phyloP scores from a whole-genome alignment of 352 stramenopile species.

The Phytophthora litchii region DNA sequence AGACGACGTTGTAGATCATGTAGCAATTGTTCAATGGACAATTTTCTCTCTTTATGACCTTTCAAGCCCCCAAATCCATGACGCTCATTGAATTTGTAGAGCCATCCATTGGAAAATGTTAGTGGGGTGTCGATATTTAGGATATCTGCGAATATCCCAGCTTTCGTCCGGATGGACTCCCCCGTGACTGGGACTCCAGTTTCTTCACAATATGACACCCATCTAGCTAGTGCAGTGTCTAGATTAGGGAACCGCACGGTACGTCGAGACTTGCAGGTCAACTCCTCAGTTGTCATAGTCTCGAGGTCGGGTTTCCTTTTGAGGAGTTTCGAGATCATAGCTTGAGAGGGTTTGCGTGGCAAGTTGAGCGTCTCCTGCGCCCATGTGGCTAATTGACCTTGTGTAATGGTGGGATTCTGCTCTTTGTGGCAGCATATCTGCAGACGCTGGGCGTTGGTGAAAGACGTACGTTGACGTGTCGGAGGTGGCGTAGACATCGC shows the following conservation, averaged over 20 bases:
- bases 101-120: constrained; percentile 39
- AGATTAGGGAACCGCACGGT: constrained; percentile 32
- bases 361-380: constrained; percentile 24
- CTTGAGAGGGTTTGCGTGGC: constrained; percentile 35
- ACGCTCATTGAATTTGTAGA: constrained; percentile 41
- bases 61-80: constrained; percentile 28
- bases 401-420: constrained; percentile 30
- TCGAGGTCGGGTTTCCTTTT: constrained; percentile 36
- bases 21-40: constrained; percentile 4
- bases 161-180: constrained; percentile 31
- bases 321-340: constrained; percentile 43
- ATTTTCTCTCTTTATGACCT: constrained; percentile 12
- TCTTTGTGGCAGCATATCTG: constrained; percentile 31
- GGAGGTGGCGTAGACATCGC: constrained; percentile 14
- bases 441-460: constrained; percentile 40
- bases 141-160: constrained; percentile 24
- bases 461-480: constrained; percentile 18
- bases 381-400: constrained; percentile 30
- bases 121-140: constrained; percentile 27
- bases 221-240: constrained; percentile 30
- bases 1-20: constrained; percentile 25
- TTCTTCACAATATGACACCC: constrained; percentile 38
- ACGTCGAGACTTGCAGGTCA: constrained; percentile 29
- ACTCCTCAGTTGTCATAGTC: constrained; percentile 28
- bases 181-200: constrained; percentile 29